A percentile compares a stretch with the other conserved stretches of the same genome.
phyloP scores from a whole-genome alignment of 2,329 filamentous ascomycete genomes.

The Pestalotiopsis sp. region DNA sequence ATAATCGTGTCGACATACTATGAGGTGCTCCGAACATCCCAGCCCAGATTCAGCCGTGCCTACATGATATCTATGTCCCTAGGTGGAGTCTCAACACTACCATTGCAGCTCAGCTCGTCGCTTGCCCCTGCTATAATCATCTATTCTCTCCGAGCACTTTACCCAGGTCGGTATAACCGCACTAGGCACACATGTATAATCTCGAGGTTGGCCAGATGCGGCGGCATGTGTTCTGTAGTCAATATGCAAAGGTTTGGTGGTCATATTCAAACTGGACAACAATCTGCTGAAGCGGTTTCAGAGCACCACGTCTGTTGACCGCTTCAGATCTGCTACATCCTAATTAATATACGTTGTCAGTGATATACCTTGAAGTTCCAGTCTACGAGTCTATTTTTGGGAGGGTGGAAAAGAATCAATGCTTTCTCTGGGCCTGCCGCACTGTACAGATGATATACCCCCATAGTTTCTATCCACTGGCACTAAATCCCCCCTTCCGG shows the following conservation, averaged over 20 bases:
- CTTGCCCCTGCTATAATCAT: too few relatives aligned
- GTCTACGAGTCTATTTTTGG: neutral
- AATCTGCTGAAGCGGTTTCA: neutral
- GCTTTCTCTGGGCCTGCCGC: neutral
- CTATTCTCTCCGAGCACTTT: too few relatives aligned
- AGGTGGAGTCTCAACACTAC: too few relatives aligned
- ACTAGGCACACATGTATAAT: too few relatives aligned
- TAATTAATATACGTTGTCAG: neutral
- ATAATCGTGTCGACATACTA: neutral
- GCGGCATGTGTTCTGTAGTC: too few relatives aligned
- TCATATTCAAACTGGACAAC: neutral
- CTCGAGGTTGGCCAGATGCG: too few relatives aligned
- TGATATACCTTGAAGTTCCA: neutral
- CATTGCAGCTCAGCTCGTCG: too few relatives aligned
- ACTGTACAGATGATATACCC: neutral
- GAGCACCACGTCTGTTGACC: neutral
- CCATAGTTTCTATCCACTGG: neutral
- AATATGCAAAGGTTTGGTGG: too few relatives aligned
- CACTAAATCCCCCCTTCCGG: neutral
- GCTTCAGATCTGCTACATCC: neutral
- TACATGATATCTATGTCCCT: too few relatives aligned
- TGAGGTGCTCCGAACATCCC: neutral
- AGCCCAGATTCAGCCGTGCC: neutral
- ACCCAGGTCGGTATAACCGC: too few relatives aligned
- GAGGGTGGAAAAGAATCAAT: neutral